Conservation (phyloP, 176 grass and related monocot species). For the Aegilops longissima region DNA sequence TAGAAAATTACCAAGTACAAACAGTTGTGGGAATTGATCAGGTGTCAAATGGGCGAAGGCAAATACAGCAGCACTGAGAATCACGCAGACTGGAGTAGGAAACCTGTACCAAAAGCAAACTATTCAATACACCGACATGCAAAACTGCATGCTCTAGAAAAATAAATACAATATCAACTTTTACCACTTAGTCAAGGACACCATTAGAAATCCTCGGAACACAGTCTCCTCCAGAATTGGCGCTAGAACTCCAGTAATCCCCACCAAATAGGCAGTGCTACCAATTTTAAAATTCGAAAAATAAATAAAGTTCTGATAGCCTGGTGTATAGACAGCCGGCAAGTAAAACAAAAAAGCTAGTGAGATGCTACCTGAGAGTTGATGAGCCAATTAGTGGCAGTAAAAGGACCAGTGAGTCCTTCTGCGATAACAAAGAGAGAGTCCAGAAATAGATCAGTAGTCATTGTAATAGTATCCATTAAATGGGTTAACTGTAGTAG, state of each 20-base stretch:
- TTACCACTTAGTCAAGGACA: conserved; percentile 90
- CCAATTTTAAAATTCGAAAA: conserved; percentile 22
- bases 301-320: conserved; percentile 20
- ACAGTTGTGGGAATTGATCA: conserved; percentile 87
- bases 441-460: neutral
- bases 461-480: neutral
- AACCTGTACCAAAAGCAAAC: conserved; percentile 53
- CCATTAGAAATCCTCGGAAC: conserved; percentile 96
- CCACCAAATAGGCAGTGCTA: conserved; percentile 87
- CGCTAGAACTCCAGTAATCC: conserved; percentile 89
- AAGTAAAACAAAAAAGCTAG: conserved; percentile 12
- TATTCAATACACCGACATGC: conserved; percentile 1
- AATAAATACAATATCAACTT: neutral
- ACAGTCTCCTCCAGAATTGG: conserved; percentile 94
- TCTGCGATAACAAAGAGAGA: conserved; percentile 41
- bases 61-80: conserved; percentile 81
- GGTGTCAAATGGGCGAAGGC: conserved; percentile 87
- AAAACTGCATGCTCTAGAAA: conserved; percentile 18
- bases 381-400: conserved; percentile 96
- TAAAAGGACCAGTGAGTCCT: conserved; percentile 76
- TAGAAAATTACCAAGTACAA: conserved; percentile 73
- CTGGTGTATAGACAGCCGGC: conserved; percentile 1
- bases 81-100: conserved; percentile 74
- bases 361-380: conserved; percentile 58
- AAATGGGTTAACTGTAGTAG: neutral